Evolutionary conservation across 441 rosid genomes (phyloP).

Genomic region (Adansonia gregorii): DNA sequence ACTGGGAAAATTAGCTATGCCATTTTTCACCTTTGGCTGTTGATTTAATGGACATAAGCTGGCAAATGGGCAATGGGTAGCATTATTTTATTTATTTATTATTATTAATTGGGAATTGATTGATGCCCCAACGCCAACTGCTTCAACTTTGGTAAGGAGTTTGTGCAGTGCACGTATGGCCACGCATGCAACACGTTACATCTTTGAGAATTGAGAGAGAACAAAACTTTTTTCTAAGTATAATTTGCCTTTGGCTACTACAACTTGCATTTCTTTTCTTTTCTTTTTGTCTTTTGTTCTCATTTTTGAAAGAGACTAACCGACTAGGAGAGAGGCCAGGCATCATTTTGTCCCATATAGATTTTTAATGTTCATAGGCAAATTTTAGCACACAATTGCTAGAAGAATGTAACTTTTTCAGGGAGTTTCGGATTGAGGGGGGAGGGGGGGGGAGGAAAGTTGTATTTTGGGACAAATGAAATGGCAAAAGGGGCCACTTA

Average conservation of each 20-base stretch:
- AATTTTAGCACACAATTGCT: background rate
- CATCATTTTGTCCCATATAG: background rate
- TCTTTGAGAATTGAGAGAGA: background rate
- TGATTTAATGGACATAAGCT: background rate
- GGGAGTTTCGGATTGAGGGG: background rate
- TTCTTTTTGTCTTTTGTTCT: background rate
- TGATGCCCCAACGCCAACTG: background rate
- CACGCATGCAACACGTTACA: background rate
- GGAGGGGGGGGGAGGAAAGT: background rate
- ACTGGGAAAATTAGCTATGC: too few relatives aligned
- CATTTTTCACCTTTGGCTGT: too few relatives aligned
- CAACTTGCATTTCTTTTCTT: background rate
- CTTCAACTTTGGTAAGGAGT: background rate
- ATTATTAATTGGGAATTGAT: background rate
- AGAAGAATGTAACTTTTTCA: background rate
- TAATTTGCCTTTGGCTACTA: background rate
- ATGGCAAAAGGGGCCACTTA: background rate
- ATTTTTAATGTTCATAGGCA: background rate
- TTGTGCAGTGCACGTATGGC: slow-evolving; percentile 11
- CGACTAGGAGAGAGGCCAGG: background rate
- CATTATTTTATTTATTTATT: background rate
- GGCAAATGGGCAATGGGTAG: background rate
- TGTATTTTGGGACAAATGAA: background rate
- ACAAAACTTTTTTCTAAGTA: background rate
- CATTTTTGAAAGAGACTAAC: background rate